These are phyloP conservation scores for Boletus sp. DNA, from an alignment of 768 basidiomycete species.

Conservation along the genomic window DNA sequence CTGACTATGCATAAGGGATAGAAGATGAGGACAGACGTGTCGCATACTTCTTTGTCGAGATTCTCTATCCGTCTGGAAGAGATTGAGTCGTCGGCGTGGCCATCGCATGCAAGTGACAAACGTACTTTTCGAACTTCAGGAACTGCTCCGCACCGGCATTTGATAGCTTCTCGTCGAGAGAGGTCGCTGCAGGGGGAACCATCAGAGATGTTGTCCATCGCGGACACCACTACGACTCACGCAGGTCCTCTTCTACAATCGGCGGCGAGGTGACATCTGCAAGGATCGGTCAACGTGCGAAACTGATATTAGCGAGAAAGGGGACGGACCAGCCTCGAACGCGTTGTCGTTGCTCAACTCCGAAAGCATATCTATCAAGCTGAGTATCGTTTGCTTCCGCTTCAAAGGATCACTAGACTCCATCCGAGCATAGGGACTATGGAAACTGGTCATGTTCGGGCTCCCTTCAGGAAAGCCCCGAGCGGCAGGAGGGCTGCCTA, in stretches of 20 bases:
- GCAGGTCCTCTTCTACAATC: conserved; percentile 43
- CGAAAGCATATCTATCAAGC: conserved; percentile 43
- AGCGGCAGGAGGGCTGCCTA: conserved; percentile 20
- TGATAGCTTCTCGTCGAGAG: conserved; percentile 49
- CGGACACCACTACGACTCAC: conserved; percentile 17
- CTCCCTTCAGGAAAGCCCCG: conserved; percentile 29
- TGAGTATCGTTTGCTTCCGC: conserved; percentile 47
- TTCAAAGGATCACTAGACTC: conserved; percentile 28
- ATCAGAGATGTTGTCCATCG: conserved; percentile 5
- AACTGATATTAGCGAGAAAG: neutral
- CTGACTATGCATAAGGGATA: conserved; percentile 25
- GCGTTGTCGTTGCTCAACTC: conserved; percentile 42
- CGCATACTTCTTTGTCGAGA: conserved; percentile 46
- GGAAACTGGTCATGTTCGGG: conserved; percentile 21
- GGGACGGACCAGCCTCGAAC: conserved; percentile 32
- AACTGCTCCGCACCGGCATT: conserved; percentile 49
- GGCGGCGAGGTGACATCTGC: conserved; percentile 33
- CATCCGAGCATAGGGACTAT: conserved; percentile 28
- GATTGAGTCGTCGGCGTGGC: conserved; percentile 3
- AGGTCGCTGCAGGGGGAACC: conserved; percentile 32
- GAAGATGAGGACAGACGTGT: neutral
- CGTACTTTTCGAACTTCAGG: conserved; percentile 45
- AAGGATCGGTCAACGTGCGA: conserved; percentile 4
- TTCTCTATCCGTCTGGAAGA: conserved; percentile 41
- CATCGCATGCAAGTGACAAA: neutral